Base-by-base conservation (phyloP, 1,284 basidiomycete species). In the Cryptococcus sp. region DNA sequence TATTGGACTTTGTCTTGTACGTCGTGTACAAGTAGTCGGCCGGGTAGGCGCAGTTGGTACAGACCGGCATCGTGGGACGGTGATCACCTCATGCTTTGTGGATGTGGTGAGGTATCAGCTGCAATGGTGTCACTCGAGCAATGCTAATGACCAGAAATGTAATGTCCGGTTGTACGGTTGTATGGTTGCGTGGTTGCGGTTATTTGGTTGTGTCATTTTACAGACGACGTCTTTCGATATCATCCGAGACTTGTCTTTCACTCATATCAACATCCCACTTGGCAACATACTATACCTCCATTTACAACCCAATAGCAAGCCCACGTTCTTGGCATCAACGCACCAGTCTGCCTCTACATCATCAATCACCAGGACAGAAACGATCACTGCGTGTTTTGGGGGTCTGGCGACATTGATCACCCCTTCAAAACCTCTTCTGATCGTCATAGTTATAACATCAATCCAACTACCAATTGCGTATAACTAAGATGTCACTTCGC, bases 1-100 rank as follows among this genome's bases (percentile, higher is more conserved):
- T 83, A 71, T 93, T 93, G 68, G 88, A 83, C 17, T 85, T 85
- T n/a, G 90, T 88, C 67, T 87, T 83, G 77, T 93, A 93, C 47
- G 90, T 84, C 0, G 91, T 93, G 77, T 93, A 93, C 8, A 93
- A 83, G 70, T 87, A 85, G 2, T 85, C 80, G 5, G 85, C 82
- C 20, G 85, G 84, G 23, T 81, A 80, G 0, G 89, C 87, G 74
- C 91, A 93, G 51, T 81, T 85, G 17, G 87, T 91, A 79, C 91
- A 93, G 61, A 93, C 85, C 25, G 91, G 88, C 91, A 92, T 92
- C 1, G 23, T 41, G 31, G 31, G 31, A 35, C 31, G 31, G 13
- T 35, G 31, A 10, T 35, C 31, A 35, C 8, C 8, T 35, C 31
- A 35, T 35, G 31, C 31, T 35, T 3, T 13, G 31, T 4, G 8